Conservation (phyloP, 2,329 filamentous ascomycete species). For the Chaetomium sp. region DNA sequence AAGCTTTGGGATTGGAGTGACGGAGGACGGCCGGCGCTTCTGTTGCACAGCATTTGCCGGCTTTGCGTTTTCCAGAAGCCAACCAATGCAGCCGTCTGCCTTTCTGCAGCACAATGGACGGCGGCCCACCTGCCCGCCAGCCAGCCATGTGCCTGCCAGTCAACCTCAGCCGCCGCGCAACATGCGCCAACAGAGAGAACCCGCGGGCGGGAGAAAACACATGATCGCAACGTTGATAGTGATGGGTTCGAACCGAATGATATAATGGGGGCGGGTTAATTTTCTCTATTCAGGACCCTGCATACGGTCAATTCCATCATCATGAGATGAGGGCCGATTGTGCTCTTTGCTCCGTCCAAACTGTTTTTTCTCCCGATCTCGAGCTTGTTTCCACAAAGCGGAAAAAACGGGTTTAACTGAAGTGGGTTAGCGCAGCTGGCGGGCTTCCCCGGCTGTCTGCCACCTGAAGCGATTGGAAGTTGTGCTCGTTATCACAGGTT, state of each 20-base stretch:
- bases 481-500: neutral
- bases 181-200: neutral
- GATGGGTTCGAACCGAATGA: neutral
- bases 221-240: neutral
- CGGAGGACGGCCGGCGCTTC: constrained; percentile 1
- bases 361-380: no score
- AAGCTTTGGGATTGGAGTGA: constrained; percentile 1
- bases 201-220: neutral
- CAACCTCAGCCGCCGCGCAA: neutral
- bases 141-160: neutral
- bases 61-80: constrained; percentile 13
- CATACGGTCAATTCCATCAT: no score
- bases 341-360: no score
- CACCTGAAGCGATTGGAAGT: constrained; percentile 2
- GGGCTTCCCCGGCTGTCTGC: neutral
- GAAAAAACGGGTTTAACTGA: neutral
- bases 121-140: constrained; percentile 1
- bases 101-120: neutral
- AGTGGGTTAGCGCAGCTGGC: constrained; percentile 2
- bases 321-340: no score
- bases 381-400: no score
- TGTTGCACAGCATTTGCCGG: constrained; percentile 13
- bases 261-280: no score
- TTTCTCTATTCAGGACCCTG: neutral
- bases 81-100: constrained; percentile 4